A percentile compares a stretch with the other conserved stretches of the same genome.
Evolutionary conservation across 2,329 filamentous ascomycete species (phyloP).

Genomic region (Aspergillus pseudoglaucus): DNA sequence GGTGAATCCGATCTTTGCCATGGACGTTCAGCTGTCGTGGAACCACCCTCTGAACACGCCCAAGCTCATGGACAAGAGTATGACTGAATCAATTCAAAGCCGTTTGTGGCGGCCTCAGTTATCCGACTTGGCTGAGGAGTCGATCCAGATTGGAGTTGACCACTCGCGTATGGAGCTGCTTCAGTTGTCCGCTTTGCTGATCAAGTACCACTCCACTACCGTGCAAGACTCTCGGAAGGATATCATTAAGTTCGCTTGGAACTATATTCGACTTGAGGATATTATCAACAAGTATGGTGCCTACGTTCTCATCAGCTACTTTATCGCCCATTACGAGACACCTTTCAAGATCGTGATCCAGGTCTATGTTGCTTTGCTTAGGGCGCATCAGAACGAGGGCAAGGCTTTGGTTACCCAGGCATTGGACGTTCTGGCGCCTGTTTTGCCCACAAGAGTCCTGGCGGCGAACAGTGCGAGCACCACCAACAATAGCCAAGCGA

Average conservation of each 20-base stretch:
- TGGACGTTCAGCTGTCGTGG: constrained; percentile 86
- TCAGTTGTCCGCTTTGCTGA: constrained; percentile 86
- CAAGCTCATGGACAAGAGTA: constrained; percentile 72
- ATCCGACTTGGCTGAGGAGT: constrained; percentile 75
- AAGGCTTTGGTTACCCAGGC: constrained; percentile 88
- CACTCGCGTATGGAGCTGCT: constrained; percentile 94
- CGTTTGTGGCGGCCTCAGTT: constrained; percentile 91
- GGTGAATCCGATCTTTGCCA: constrained; percentile 91
- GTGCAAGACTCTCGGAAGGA: constrained; percentile 92
- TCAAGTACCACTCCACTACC: constrained; percentile 87
- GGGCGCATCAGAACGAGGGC: constrained; percentile 92
- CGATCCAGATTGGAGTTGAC: constrained; percentile 77
- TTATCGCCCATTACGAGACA: constrained; percentile 94
- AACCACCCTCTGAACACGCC: constrained; percentile 53
- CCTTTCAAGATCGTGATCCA: constrained; percentile 93
- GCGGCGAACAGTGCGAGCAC: constrained; percentile 3
- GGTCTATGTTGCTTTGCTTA: constrained; percentile 84
- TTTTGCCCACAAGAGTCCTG: constrained; percentile 75
- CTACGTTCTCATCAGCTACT: constrained; percentile 94
- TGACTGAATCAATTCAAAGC: constrained; percentile 84
- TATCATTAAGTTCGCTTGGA: constrained; percentile 99
- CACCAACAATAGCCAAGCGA: constrained; percentile 46
- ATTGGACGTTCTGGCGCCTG: constrained; percentile 88
- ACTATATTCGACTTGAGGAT: constrained; percentile 95
- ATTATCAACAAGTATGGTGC: constrained; percentile 98